Conservation (phyloP, 768 basidiomycete genomes). For the Lactarius sanguifluus region DNA sequence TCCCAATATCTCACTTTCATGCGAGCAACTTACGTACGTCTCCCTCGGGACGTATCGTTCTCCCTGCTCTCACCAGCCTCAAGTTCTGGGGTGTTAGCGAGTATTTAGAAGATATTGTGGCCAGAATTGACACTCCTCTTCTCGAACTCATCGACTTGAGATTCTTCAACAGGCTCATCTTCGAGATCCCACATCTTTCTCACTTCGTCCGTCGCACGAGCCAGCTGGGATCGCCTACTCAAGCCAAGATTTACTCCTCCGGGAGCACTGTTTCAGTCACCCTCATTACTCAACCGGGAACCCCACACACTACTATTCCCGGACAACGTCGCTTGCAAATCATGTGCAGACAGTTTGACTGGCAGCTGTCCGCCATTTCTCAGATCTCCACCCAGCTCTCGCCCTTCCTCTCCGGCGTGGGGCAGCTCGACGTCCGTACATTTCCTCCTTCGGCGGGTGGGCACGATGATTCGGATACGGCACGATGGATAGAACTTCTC, state of each 20-base stretch:
- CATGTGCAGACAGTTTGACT: slow-evolving; percentile 1
- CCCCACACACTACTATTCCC: neutral
- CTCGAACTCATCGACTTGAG: neutral
- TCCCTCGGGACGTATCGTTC: neutral
- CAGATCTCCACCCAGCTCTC: slow-evolving; percentile 5
- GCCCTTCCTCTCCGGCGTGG: neutral
- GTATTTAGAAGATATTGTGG: slow-evolving; percentile 12
- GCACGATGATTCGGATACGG: neutral
- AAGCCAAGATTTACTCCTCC: neutral
- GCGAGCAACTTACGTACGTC: neutral
- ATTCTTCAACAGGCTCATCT: slow-evolving; percentile 4
- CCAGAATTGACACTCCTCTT: neutral
- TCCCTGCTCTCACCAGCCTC: neutral
- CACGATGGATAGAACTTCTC: slow-evolving; percentile 13
- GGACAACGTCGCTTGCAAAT: neutral
- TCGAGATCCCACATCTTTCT: slow-evolving; percentile 6
- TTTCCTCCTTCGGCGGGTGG: neutral
- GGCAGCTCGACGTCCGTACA: neutral
- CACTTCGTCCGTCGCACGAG: slow-evolving; percentile 3
- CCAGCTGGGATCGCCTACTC: neutral
- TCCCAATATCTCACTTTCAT: neutral
- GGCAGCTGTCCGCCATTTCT: slow-evolving; percentile 9
- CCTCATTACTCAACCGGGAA: neutral
- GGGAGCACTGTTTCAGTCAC: neutral
- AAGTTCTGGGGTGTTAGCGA: slow-evolving; percentile 8